Conservation (phyloP, 805 yeast species). For the Lipomyces oligophaga region DNA sequence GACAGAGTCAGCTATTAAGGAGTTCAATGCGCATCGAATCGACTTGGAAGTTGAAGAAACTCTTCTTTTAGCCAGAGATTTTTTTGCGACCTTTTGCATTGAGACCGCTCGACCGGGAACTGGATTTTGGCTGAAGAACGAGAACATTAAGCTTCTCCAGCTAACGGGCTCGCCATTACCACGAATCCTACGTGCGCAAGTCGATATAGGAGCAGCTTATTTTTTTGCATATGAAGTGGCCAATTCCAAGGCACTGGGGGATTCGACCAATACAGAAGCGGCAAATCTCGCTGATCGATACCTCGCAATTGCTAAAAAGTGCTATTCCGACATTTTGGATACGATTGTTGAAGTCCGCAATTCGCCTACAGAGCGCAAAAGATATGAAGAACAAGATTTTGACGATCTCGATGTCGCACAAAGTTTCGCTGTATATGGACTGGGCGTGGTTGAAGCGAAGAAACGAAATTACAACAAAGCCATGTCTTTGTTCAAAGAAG, state of each 20-base stretch:
- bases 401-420: slow-evolving; percentile 54
- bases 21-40: slow-evolving; percentile 7
- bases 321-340: slow-evolving; percentile 15
- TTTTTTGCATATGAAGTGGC: slow-evolving; percentile 16
- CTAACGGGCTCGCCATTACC: slow-evolving; percentile 4
- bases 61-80: slow-evolving; percentile 18
- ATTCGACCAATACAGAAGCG: slow-evolving; percentile 41
- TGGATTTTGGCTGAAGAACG: slow-evolving; percentile 13
- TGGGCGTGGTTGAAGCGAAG: slow-evolving; percentile 76
- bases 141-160: slow-evolving; percentile 14
- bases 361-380: slow-evolving; percentile 18
- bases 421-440: slow-evolving; percentile 77
- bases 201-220: slow-evolving; percentile 24
- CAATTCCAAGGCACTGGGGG: background rate
- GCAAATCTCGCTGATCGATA: slow-evolving; percentile 52
- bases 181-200: slow-evolving; percentile 20
- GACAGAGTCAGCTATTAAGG: slow-evolving; percentile 4
- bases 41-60: slow-evolving; percentile 14
- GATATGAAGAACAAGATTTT: slow-evolving; percentile 26
- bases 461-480: slow-evolving; percentile 55
- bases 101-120: slow-evolving; percentile 6
- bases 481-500: slow-evolving; percentile 58
- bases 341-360: slow-evolving; percentile 11
- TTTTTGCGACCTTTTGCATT: slow-evolving; percentile 14
- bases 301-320: slow-evolving; percentile 7